Evolutionary conservation across 371 early-diverging fungal species (phyloP), one percentile per base, ranked within the genome.

Genomic region (Lichtheimia ramosa): DNA sequence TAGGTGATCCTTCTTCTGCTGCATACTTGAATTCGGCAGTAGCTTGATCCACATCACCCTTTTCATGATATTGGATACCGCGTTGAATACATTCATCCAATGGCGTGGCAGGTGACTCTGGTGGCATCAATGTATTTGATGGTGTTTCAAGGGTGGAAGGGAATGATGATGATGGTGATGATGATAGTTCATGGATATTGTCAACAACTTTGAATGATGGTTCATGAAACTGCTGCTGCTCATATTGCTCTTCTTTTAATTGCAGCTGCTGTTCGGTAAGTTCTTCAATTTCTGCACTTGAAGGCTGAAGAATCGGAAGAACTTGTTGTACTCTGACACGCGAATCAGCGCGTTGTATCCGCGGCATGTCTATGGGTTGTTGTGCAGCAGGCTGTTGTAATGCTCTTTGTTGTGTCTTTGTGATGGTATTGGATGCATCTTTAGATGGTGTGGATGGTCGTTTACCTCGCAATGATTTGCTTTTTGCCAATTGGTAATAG

Each of bases 11-110:
- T 41, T 79, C 55, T 41, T 89, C 82, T 10, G 95, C 94, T 0
- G 94, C 88, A 21, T 89, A 81, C 49, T 87, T 77, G 69, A 94
- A 93, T 70, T 90, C 92, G 39, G 88, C 80, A 0, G 95, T 89
- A 5, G 95, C 91, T 60, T 92, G 85, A 56, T 84, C 88, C 10
- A 93, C 73, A 61, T 91, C 83, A n/a, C 92, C 89, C 3, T 53
- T 58, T 34, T 77, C 77, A 61, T 77, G 77, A 25, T 51, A 71
- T 24, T 66, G 67, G 46, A 77, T 64, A 13, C 64, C 64, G 1
- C 49, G 54, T 23, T 59, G 59, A 21, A 60, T 27, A 34, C 52
- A 54, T 42, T 8, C 41, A 23, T 58, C 58, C 2, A 28, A 14
- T 40, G 27, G 39, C 12, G n/a, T n/a, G 16, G 8, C 24, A 15